A percentile compares a stretch with the other conserved stretches of the same genome.
Conservation (phyloP, 345 rosid genomes). For the Aegle marmelos region DNA sequence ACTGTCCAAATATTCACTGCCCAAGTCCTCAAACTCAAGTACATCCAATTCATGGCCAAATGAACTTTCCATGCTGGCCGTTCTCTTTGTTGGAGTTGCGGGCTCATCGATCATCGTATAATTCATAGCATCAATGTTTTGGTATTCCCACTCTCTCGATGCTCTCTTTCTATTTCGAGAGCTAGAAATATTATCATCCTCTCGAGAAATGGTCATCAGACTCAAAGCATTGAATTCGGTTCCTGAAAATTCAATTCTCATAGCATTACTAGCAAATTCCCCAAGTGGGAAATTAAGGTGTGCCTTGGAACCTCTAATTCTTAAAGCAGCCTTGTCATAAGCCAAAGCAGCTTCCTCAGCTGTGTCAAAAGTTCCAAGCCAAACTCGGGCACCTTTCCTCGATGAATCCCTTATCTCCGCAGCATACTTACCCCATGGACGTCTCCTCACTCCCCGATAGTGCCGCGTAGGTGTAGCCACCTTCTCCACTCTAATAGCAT, state of each 20-base stretch:
- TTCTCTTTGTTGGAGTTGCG: conserved; percentile 29
- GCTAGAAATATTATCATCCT: neutral
- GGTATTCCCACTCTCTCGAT: conserved; percentile 28
- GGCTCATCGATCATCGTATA: conserved; percentile 26
- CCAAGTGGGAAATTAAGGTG: conserved; percentile 68
- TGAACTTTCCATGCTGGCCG: conserved; percentile 16
- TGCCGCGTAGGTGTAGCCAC: conserved; percentile 37
- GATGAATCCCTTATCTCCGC: conserved; percentile 85
- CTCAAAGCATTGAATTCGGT: conserved; percentile 2
- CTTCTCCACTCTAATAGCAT: conserved; percentile 17
- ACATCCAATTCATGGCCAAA: conserved; percentile 34
- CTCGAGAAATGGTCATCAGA: neutral
- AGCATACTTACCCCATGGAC: conserved; percentile 91
- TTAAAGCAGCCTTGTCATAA: conserved; percentile 84
- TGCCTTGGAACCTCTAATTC: conserved; percentile 71
- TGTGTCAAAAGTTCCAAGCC: conserved; percentile 87
- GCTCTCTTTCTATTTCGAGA: conserved; percentile 23
- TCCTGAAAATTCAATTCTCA: conserved; percentile 21
- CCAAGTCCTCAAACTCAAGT: conserved; percentile 65
- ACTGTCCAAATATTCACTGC: conserved; percentile 66
- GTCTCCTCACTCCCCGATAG: conserved; percentile 73
- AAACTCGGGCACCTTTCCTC: conserved; percentile 66
- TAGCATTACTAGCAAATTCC: conserved; percentile 40
- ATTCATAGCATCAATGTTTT: neutral
- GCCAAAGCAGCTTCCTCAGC: conserved; percentile 94